Evolutionary conservation across 2,329 filamentous ascomycete genomes (phyloP).

Genomic region (Calonectria leucothoes): DNA sequence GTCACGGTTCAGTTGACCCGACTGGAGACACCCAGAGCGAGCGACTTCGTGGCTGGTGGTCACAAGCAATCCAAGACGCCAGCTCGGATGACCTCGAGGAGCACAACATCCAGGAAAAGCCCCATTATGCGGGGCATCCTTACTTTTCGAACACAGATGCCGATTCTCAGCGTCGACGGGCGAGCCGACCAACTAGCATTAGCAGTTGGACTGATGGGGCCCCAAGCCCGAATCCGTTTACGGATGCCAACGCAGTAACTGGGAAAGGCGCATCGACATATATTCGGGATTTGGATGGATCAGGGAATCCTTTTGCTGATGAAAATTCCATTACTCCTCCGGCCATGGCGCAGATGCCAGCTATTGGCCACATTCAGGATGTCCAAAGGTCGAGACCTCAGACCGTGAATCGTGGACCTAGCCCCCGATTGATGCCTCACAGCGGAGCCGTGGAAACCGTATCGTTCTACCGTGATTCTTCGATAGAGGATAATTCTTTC

Average conservation of each 20-base stretch:
- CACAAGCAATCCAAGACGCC: constrained; percentile 53
- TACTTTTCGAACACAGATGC: constrained; percentile 18
- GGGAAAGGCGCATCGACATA: constrained; percentile 48
- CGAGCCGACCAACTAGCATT: constrained; percentile 14
- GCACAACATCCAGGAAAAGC: constrained; percentile 33
- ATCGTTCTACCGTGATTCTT: constrained; percentile 56
- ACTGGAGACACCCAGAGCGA: constrained; percentile 15
- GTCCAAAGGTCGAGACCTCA: constrained; percentile 62
- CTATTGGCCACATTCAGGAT: constrained; percentile 58
- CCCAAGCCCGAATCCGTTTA: constrained; percentile 36
- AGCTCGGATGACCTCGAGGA: constrained; percentile 52
- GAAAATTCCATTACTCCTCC: constrained; percentile 54
- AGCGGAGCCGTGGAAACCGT: constrained; percentile 36
- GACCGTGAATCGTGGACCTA: constrained; percentile 49
- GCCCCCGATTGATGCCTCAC: constrained; percentile 43
- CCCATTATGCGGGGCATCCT: constrained; percentile 5
- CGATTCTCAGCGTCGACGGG: constrained; percentile 22
- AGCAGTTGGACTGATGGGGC: constrained; percentile 18
- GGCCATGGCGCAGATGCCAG: constrained; percentile 43
- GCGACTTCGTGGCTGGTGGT: constrained; percentile 56
- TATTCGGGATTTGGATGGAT: constrained; percentile 46
- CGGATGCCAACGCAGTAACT: constrained; percentile 57
- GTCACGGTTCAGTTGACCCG: constrained; percentile 47
- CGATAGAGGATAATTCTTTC: constrained; percentile 55
- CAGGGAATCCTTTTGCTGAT: constrained; percentile 60